A percentile compares a stretch with the other conserved stretches of the same genome.
Conservation (phyloP, 108 stramenopile species). For the Conticribra weissflogii region DNA sequence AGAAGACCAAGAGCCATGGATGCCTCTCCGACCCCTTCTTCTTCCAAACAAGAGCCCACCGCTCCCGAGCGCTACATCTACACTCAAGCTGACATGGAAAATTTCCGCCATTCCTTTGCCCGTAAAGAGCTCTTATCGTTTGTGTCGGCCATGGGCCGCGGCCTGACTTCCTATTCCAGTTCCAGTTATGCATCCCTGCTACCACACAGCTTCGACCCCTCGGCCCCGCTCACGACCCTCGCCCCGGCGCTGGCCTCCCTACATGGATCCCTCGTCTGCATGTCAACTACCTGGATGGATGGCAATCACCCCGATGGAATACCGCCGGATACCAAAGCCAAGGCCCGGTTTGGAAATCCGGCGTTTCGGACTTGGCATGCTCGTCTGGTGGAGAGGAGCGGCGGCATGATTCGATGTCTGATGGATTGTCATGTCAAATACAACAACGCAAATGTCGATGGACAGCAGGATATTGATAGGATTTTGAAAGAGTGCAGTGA, state of each 20-base stretch:
- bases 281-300: conserved; percentile 62
- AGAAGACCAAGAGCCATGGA: background rate
- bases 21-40: too few relatives aligned
- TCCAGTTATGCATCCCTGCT: too few relatives aligned
- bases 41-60: too few relatives aligned
- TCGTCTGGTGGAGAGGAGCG: conserved; percentile 62
- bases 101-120: conserved; percentile 61
- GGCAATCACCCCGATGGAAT: conserved; percentile 52
- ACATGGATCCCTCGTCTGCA: conserved; percentile 69
- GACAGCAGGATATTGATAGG: background rate
- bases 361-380: conserved; percentile 78
- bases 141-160: conserved; percentile 75
- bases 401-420: conserved; percentile 59
- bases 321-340: conserved; percentile 56
- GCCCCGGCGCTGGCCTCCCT: conserved; percentile 79
- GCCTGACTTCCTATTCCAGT: conserved; percentile 44
- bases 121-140: conserved; percentile 69
- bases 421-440: conserved; percentile 53
- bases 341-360: conserved; percentile 84
- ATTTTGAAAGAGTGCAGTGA: conserved; percentile 54
- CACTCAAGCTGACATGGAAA: conserved; percentile 78
- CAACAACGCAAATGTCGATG: conserved; percentile 14
- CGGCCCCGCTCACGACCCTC: conserved; percentile 55
- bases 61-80: conserved; percentile 67
- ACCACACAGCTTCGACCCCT: conserved; percentile 51